A percentile compares a stretch with the other conserved stretches of the same genome.
phyloP scores from a whole-genome alignment of 768 basidiomycete species.

The Leccinum sublutescens region DNA sequence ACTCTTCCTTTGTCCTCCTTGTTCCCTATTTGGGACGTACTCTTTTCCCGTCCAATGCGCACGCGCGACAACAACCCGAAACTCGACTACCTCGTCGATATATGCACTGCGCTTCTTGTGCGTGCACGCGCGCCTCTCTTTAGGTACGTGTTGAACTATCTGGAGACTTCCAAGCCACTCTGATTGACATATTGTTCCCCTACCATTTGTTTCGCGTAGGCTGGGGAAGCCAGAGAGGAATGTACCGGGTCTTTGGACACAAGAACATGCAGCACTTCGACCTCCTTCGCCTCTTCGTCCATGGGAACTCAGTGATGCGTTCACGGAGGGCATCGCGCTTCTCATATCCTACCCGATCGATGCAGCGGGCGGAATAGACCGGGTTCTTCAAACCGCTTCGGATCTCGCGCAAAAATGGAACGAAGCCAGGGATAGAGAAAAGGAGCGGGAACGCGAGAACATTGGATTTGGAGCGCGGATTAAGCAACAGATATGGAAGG shows the following conservation, averaged over 20 bases:
- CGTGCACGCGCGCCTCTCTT: constrained; percentile 53
- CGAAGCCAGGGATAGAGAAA: constrained; percentile 33
- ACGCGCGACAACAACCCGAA: constrained; percentile 55
- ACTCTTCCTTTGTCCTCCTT: constrained; percentile 64
- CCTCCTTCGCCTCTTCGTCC: constrained; percentile 45
- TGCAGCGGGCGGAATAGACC: constrained; percentile 66
- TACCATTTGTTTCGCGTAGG: constrained; percentile 33
- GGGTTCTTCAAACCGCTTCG: constrained; percentile 62
- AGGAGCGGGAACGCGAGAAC: constrained; percentile 31
- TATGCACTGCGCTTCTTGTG: constrained; percentile 69
- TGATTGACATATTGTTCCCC: background rate
- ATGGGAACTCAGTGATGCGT: constrained; percentile 60
- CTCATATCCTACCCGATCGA: constrained; percentile 66
- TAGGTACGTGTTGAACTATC: constrained; percentile 40
- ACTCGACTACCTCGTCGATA: constrained; percentile 65
- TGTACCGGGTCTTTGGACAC: constrained; percentile 53
- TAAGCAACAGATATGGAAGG: constrained; percentile 64
- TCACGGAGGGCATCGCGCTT: constrained; percentile 62
- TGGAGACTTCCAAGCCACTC: background rate
- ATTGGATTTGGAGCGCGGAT: constrained; percentile 55
- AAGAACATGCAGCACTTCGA: constrained; percentile 37
- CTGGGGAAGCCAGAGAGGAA: constrained; percentile 48
- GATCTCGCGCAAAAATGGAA: constrained; percentile 57
- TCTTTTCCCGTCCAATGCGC: constrained; percentile 60
- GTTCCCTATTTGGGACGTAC: constrained; percentile 65